Conservation (phyloP, 202 grass and related monocot genomes). For the Saccharum hybrid region DNA sequence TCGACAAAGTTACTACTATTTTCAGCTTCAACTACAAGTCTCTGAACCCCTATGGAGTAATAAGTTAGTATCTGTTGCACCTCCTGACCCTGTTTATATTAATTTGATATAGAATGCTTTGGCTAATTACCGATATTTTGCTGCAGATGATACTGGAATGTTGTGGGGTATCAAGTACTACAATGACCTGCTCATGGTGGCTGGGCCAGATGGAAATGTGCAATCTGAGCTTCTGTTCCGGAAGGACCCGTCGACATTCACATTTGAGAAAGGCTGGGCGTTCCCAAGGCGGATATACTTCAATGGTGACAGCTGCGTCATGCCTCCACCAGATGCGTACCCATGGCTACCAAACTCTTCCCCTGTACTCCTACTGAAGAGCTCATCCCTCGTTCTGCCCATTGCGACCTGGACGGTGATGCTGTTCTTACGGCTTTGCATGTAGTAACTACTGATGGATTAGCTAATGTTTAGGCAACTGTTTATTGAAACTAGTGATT, state of each 20-base stretch:
- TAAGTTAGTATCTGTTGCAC: slow-evolving; percentile 62
- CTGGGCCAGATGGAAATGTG: slow-evolving; percentile 74
- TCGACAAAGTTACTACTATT: slow-evolving; percentile 67
- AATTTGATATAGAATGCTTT: neutral
- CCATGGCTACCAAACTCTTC: slow-evolving; percentile 66
- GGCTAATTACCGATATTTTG: slow-evolving; percentile 9
- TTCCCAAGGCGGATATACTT: slow-evolving; percentile 87
- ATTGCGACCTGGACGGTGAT: neutral
- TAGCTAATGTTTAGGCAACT: neutral
- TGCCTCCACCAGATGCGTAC: slow-evolving; percentile 79
- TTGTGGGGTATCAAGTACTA: slow-evolving; percentile 88
- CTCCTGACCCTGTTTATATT: neutral
- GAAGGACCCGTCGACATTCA: slow-evolving; percentile 63
- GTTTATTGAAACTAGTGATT: slow-evolving; percentile 13
- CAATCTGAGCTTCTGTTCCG: slow-evolving; percentile 77
- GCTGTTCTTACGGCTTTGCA: slow-evolving; percentile 28
- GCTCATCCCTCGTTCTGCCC: slow-evolving; percentile 19
- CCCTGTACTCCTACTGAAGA: slow-evolving; percentile 21
- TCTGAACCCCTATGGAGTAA: slow-evolving; percentile 63
- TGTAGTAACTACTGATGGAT: neutral
- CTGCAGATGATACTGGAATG: slow-evolving; percentile 91
- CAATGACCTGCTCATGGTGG: slow-evolving; percentile 77
- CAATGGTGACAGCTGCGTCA: slow-evolving; percentile 86
- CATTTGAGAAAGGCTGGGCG: slow-evolving; percentile 79
- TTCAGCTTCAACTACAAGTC: slow-evolving; percentile 89